Evolutionary conservation across 768 basidiomycete genomes (phyloP), one percentile per base, ranked within the genome.

Genomic region (Fistulinella prunicolor): DNA sequence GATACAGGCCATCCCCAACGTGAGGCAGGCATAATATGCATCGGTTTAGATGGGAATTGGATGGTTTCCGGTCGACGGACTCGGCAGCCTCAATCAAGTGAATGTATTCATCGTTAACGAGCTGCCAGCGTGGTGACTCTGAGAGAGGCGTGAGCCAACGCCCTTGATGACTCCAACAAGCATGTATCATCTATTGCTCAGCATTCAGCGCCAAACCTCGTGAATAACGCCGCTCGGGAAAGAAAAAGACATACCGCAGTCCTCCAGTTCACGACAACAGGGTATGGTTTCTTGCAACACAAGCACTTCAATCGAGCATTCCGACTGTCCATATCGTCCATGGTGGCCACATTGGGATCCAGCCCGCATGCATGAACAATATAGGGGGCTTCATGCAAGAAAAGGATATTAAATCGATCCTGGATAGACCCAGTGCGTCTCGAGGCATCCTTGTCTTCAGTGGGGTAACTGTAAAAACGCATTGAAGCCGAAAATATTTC

Each of bases 251-350:
- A 13, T 20, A 54, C 50, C 26, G 42, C 50, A 19, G 35, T 17
- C 32, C 36, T 42, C 53, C 53, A 46, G 5, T 14, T 13, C 44
- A 38, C 46, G 12, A 46, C 10, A 12, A 23, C 20, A 4, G 14
- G 9, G 16, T 3, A 7, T 16, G 2, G 4, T 16, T 7, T 20
- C 37, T 22, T 7, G 36, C 46, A 48, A 21, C 4, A n/a, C 7
- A 55, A 13, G 21, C 42, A 55, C 9, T 14, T 46, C 47, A 54
- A 9, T 26, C 39, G 39, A 38, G 53, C 46, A 35, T 54, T 44
- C 30, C 26, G 36, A 3, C 16, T 20, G 23, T 47, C 53, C 45
- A 47, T 47, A 22, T 53, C 38, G 12, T 47, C 45, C 3, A 24
- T 4, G 1, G 34, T 54, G 28, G 53, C 29, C 13, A 45, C 20